Evolutionary conservation across 441 rosid genomes (phyloP).

Genomic region (Flueggea neowawraea): DNA sequence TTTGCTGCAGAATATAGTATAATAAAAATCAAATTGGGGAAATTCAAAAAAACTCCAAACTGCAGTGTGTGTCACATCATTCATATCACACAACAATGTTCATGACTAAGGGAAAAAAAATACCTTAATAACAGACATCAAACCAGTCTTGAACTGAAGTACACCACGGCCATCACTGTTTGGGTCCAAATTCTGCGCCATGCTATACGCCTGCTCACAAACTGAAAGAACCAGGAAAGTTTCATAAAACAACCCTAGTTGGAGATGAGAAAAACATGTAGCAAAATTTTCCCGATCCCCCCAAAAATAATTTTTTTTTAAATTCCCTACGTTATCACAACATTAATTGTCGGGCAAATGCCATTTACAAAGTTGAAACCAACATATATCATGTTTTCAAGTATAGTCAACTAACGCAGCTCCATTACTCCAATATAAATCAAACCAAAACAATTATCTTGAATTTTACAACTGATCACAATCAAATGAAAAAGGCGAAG

Average conservation of each 20-base stretch:
- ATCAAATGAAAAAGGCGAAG: too few species aligned
- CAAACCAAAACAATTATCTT: too few species aligned
- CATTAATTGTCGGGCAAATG: too few species aligned
- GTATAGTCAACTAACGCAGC: too few species aligned
- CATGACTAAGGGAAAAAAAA: not conserved
- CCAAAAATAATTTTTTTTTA: too few species aligned
- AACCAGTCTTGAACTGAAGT: constrained; percentile 99
- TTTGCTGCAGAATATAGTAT: constrained; percentile 70
- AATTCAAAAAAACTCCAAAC: constrained; percentile 6
- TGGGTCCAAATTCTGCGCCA: constrained; percentile 98
- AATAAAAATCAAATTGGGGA: constrained; percentile 14
- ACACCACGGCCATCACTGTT: constrained; percentile 98
- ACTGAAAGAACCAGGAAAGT: constrained; percentile 39
- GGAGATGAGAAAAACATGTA: not conserved
- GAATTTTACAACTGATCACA: too few species aligned
- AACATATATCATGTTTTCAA: too few species aligned
- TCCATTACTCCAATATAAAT: too few species aligned
- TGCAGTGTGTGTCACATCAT: not conserved
- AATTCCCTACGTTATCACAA: too few species aligned
- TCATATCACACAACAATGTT: not conserved
- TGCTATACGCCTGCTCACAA: constrained; percentile 96
- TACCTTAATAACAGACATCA: constrained; percentile 96
- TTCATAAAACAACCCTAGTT: not conserved
- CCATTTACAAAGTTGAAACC: too few species aligned
- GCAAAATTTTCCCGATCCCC: not conserved